Evolutionary conservation across 1,284 basidiomycete species (phyloP), one percentile per base, ranked within the genome.

Genomic region (Schizopora paradoxa): DNA sequence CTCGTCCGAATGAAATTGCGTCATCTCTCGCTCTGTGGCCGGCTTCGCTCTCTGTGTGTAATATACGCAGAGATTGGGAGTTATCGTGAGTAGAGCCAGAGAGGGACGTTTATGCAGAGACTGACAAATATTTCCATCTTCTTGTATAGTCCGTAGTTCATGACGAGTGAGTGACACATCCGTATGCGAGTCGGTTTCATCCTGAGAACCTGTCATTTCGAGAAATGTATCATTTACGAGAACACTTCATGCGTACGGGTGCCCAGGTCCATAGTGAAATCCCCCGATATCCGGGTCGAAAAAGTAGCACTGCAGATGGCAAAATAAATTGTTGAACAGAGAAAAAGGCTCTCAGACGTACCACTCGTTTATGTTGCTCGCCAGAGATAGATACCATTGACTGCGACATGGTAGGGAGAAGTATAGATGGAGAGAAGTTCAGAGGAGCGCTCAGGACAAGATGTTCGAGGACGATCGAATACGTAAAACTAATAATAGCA

Each of bases 131-230:
- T 95, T 66, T 95, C 91, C 91, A 95, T 95, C 66, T 91, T 91
- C 69, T 93, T 93, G 70, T 95, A 95, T 13, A 95, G 67, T 19
- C 94, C 94, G 62, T 98, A 99, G 70, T 99, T 99, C 96, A 99
- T 99, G 46, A 99, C 95, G 31, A 99, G 77, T 6, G 93, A 95
- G 68, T 99, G 96, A 61, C 94, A 97, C 96, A 99, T 99, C 56
- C 95, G 86, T 72, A 99, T 97, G 18, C 95, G 77, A 18, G 91
- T 94, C 8, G 94, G 93, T 65, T 97, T 96, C 92, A 96, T 96
- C 33, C 86, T 90, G 45, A 25, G 41, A 23, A 40, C 21, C 27
- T 33, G 51, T 42, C 52, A 34, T 50, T 39, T 41, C 6, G 35
- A 45, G 49, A 54, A 50, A 47, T 42, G 46, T 31, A 51, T 42